A percentile compares a stretch with the other conserved stretches of the same genome.
These are phyloP conservation scores for Tetracladium setigerum DNA, from an alignment of 495 filamentous ascomycete species.

Conservation along the genomic window DNA sequence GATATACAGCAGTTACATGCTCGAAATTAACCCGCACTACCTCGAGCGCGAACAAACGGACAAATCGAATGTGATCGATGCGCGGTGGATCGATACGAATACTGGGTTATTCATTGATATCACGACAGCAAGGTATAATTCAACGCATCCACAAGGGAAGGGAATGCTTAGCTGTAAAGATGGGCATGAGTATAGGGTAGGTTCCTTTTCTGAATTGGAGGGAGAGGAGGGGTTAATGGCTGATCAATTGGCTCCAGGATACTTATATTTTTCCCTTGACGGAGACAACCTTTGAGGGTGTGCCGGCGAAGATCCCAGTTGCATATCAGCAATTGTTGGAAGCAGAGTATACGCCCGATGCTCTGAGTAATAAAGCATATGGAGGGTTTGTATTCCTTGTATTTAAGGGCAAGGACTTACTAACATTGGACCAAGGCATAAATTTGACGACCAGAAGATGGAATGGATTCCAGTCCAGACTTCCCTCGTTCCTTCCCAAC, in stretches of 20 bases:
- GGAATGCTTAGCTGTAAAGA: constrained; percentile 35
- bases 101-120: constrained; percentile 85
- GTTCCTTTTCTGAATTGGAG: constrained; percentile 3
- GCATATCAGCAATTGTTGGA: constrained; percentile 50
- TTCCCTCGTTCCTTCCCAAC: too few species aligned
- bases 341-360: constrained; percentile 49
- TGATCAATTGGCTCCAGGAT: constrained; percentile 26
- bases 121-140: constrained; percentile 61
- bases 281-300: constrained; percentile 52
- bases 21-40: constrained; percentile 74
- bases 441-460: constrained; percentile 28
- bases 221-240: neutral
- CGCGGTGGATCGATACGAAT: constrained; percentile 70
- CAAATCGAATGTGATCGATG: constrained; percentile 77
- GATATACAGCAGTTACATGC: constrained; percentile 53
- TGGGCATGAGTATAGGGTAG: constrained; percentile 32
- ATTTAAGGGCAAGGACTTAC: too few species aligned
- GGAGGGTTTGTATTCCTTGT: too few species aligned
- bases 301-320: constrained; percentile 53
- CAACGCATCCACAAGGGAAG: constrained; percentile 34
- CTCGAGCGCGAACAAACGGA: constrained; percentile 49
- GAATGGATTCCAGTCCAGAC: constrained; percentile 29
- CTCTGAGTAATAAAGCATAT: too few species aligned
- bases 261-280: constrained; percentile 33
- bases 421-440: too few species aligned